Base-by-base conservation (phyloP, 768 basidiomycete species). In the Calocybe cyanea region DNA sequence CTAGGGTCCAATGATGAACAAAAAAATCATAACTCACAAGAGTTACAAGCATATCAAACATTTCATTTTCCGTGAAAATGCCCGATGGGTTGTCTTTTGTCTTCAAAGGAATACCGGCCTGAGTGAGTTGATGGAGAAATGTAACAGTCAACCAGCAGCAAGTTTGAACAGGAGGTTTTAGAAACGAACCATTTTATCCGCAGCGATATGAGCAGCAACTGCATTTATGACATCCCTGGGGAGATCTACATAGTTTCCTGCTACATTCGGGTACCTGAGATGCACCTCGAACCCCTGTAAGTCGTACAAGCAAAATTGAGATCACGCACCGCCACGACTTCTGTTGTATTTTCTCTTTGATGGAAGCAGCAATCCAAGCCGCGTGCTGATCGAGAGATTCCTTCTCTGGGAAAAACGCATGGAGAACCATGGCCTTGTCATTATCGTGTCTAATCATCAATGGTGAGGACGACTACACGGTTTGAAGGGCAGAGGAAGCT, bases 161-260 rank as follows among this genome's bases (percentile, higher is more conserved):
- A 2, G 7, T 13, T 4, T 8, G 31, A 8, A 13, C 2, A 19
- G 15, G 35, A 23, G 23, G 9, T 15, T 36, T 14, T n/a, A 10
- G 3, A 6, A 4, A 56, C 66, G 19, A 38, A 71, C 71, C 17
- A 73, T 45, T 43, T 62, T 54, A 43, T 68, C 64, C 1, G 70
- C 66, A 20, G 66, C 65, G 62, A 73, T 71, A 43, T 72, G 66
- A 0, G 68, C 64, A 2, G 64, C 59, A 15, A 66, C 62, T 8
- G 71, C 58, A 42, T 77, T 76, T 57, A 75, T 63, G 9, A 79
- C 75, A 46, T 76, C 72, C 31, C 66, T 63, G 14, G 76, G 70
- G 47, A 80, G 64, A 51, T 81, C 73, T 44, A 80, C 55, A 28
- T 66, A 68, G 34, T 53, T 63, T 30, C 67, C 69, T 7, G 62